Evolutionary conservation across 2,329 filamentous ascomycete species (phyloP).

Genomic region (Clonostachys byssicola): DNA sequence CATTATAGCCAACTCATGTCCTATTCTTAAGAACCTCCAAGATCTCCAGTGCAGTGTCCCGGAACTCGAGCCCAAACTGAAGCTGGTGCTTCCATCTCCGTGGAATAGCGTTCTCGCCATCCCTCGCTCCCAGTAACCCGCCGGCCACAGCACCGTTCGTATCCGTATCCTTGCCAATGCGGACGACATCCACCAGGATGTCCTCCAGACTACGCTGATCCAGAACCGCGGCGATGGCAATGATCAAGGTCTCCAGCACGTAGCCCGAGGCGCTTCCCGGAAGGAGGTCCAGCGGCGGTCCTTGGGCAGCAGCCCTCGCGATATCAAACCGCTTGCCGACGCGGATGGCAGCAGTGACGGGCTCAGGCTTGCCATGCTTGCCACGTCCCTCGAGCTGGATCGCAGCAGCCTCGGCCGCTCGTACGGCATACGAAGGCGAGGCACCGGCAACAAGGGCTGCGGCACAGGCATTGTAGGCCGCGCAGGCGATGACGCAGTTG

Average conservation of each 20-base stretch:
- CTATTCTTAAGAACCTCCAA: too few relatives aligned
- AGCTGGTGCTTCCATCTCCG: constrained; percentile 28
- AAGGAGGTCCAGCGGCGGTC: constrained; percentile 15
- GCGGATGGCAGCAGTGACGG: constrained; percentile 16
- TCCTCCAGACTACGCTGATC: constrained; percentile 33
- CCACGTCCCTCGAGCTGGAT: constrained; percentile 10
- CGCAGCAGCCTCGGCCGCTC: constrained; percentile 14
- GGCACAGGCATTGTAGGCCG: constrained; percentile 32
- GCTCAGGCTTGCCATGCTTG: constrained; percentile 1
- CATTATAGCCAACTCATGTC: too few relatives aligned
- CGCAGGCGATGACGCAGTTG: constrained; percentile 27
- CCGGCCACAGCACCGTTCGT: constrained; percentile 42
- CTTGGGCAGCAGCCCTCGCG: constrained; percentile 19
- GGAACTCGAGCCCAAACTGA: constrained; percentile 33
- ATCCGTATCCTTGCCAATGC: constrained; percentile 38
- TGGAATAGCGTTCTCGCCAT: constrained; percentile 35
- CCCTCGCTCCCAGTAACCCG: constrained; percentile 36
- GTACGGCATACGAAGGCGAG: constrained; percentile 16
- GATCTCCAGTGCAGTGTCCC: constrained; percentile 4
- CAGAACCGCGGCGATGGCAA: constrained; percentile 34
- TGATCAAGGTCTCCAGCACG: constrained; percentile 34
- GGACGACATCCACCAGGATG: constrained; percentile 38
- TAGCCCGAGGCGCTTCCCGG: constrained; percentile 26
- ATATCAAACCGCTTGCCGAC: constrained; percentile 17
- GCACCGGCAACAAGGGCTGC: constrained; percentile 19